Evolutionary conservation across 495 filamentous ascomycete species (phyloP), one percentile per base, ranked within the genome.

Genomic region (Pseudomonodictys pantanalensis): DNA sequence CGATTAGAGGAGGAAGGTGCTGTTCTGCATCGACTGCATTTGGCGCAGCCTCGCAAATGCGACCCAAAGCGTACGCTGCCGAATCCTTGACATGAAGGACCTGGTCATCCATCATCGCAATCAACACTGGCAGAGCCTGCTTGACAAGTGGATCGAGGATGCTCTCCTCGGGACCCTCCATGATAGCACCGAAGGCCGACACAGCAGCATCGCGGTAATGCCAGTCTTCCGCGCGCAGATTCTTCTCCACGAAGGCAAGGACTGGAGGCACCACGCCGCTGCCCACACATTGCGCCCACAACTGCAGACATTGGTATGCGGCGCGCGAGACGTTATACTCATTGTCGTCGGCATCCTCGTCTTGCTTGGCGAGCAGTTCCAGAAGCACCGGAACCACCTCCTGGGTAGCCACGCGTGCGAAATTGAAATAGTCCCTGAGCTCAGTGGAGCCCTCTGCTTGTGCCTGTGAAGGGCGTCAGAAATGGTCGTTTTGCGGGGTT

Each of bases 131-230:
- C 58, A 97, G 81, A 43, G 90, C 95, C 69, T 96, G 91, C 78
- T 96, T 96, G 71, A 98, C 88, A 52, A 97, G 82, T 30, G 91
- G 91, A 60, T 93, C 90, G 52, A 98, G 77, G 38, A 89, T 77
- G 71, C 86, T 88, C 69, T 92, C 88, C 38, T 97, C 92, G 1
- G 93, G 93, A 20, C 93, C 93, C 69, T 97, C 93, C 93, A 98
- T 97, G 61, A 98, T 97, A 45, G 91, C 93, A 55, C 93, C 95
- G 64, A 98, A 97, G n/a, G 93, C 91, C 51, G 93, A 95, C 10
- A 97, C 92, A 9, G 93, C 92, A 28, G 93, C 93, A 78, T 98
- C 93, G 29, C 93, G 84, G 58, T 82, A 79, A 68, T 91, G 90
- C 93, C 93, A 98, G 70, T 96, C 89, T 51, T 93, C 90, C 55